A percentile compares a stretch with the other conserved stretches of the same genome.
Evolutionary conservation across 768 basidiomycete genomes (phyloP).

Genomic region (Boletellus sp.): DNA sequence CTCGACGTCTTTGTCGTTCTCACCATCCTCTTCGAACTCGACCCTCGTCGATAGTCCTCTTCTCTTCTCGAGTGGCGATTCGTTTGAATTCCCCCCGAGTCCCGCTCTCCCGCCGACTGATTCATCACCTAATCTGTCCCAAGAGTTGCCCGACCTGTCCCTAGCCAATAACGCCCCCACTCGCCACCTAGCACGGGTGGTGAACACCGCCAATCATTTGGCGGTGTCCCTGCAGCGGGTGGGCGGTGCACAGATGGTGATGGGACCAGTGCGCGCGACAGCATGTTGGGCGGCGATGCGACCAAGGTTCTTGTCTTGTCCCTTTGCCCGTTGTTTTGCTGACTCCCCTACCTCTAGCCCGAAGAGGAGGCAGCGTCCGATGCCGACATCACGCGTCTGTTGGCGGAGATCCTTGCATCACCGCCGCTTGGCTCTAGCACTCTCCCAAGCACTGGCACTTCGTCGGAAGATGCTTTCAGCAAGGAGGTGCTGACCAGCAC

Average conservation of each 20-base stretch:
- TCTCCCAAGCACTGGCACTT: slow-evolving; percentile 31
- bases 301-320: slow-evolving; percentile 35
- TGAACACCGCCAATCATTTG: slow-evolving; percentile 57
- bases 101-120: slow-evolving; percentile 35
- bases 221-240: slow-evolving; percentile 94
- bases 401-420: slow-evolving; percentile 35
- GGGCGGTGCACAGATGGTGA: slow-evolving; percentile 42
- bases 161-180: slow-evolving; percentile 54
- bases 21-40: slow-evolving; percentile 42
- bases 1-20: slow-evolving; percentile 34
- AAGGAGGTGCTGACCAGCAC: slow-evolving; percentile 24
- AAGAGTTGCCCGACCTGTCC: slow-evolving; percentile 31
- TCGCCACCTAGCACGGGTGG: slow-evolving; percentile 99
- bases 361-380: slow-evolving; percentile 55
- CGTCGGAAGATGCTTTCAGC: slow-evolving; percentile 29
- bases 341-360: slow-evolving; percentile 20
- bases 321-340: slow-evolving; percentile 18
- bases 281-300: slow-evolving; percentile 15
- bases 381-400: slow-evolving; percentile 30
- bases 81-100: slow-evolving; percentile 35
- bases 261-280: slow-evolving; percentile 17
- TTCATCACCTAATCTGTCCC: slow-evolving; percentile 22
- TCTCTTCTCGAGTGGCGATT: slow-evolving; percentile 24
- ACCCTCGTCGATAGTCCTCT: slow-evolving; percentile 35
- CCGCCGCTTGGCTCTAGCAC: slow-evolving; percentile 30